Percentiles rank a stretch among this genome's conserved stretches.
phyloP scores from a whole-genome alignment of 2,329 filamentous ascomycete genomes.

The Aspergillus versicolor region DNA sequence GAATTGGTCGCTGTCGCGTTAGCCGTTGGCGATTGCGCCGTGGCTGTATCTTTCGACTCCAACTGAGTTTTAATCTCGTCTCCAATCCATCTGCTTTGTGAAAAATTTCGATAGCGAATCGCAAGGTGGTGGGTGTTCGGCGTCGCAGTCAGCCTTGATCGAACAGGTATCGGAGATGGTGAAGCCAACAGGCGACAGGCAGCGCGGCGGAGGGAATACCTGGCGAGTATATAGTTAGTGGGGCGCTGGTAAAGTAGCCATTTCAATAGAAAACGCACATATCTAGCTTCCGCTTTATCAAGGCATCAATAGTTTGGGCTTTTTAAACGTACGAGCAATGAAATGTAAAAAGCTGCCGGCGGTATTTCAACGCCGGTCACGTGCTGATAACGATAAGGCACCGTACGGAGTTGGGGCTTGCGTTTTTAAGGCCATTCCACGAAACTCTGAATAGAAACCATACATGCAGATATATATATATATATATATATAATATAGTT shows the following conservation, averaged over 20 bases:
- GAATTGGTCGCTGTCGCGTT: not conserved
- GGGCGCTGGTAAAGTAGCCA: not conserved
- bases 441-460: not conserved
- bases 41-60: not conserved
- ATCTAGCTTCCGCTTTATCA: not conserved
- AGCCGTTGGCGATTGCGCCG: not conserved
- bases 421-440: not conserved
- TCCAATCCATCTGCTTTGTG: conserved; percentile 40
- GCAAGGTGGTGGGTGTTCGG: conserved; percentile 27
- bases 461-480: not conserved
- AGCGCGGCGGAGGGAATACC: conserved; percentile 59
- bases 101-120: conserved; percentile 41
- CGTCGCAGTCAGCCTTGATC: conserved; percentile 42
- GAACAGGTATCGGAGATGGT: conserved; percentile 44
- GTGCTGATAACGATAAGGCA: conserved; percentile 3
- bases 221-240: conserved; percentile 26
- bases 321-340: not conserved
- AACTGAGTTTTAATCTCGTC: conserved; percentile 3
- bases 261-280: not conserved
- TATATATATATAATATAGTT: not conserved
- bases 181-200: conserved; percentile 55
- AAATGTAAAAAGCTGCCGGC: not conserved
- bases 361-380: not conserved
- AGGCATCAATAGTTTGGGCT: not conserved
- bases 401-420: too few species aligned